Evolutionary conservation across 495 filamentous ascomycete genomes (phyloP).

Genomic region (Chlorociboria aeruginascens): DNA sequence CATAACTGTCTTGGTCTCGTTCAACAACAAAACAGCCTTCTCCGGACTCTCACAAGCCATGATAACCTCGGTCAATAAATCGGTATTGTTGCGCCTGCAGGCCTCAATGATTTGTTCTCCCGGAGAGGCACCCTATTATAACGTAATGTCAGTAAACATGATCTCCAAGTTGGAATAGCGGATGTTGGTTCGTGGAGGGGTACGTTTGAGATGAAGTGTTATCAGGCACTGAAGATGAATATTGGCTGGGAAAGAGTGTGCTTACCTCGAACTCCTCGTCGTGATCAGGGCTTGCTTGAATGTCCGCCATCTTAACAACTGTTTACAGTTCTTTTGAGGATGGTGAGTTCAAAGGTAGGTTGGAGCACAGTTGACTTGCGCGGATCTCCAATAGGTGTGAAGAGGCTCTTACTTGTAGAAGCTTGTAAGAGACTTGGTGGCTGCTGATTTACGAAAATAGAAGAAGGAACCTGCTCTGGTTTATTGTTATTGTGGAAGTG

Average conservation of each 20-base stretch:
- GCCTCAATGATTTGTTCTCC: constrained; percentile 85
- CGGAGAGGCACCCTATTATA: constrained; percentile 64
- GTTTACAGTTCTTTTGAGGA: no score
- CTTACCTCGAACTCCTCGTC: constrained; percentile 31
- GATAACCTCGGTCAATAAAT: constrained; percentile 56
- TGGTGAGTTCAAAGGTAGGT: no score
- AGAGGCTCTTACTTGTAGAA: no score
- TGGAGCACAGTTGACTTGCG: no score
- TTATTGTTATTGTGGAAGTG: no score
- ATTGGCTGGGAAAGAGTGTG: neutral
- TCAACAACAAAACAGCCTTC: constrained; percentile 56
- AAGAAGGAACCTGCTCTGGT: no score
- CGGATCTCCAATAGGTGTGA: no score
- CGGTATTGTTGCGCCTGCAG: constrained; percentile 81
- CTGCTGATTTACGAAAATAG: no score
- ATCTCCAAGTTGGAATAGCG: neutral
- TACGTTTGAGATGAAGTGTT: neutral
- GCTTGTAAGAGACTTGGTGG: no score
- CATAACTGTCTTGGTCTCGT: constrained; percentile 69
- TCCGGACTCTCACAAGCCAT: constrained; percentile 30
- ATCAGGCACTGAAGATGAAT: no score
- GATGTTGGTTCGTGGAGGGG: neutral
- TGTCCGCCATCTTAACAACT: constrained; percentile 28
- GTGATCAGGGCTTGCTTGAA: constrained; percentile 15
- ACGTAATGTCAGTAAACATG: neutral